A percentile compares a stretch with the other conserved stretches of the same genome.
These are phyloP conservation scores for Sporothrix brasiliensis DNA, from an alignment of 2,329 filamentous ascomycete genomes.

Conservation along the genomic window DNA sequence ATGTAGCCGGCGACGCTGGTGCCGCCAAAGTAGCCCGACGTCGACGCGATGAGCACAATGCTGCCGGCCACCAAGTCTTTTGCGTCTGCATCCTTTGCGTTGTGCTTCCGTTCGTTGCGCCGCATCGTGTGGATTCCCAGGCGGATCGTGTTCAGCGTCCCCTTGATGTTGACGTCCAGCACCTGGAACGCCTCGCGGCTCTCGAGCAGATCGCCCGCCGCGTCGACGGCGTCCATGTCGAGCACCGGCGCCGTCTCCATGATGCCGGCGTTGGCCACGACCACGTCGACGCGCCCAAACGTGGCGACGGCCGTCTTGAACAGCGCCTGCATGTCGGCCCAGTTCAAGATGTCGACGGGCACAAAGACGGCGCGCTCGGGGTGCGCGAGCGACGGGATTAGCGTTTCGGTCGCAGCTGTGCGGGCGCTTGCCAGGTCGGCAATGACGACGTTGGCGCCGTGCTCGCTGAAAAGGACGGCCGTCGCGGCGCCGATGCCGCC, in stretches of 20 bases:
- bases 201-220: conserved; percentile 36
- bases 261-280: conserved; percentile 49
- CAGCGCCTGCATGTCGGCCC: conserved; percentile 43
- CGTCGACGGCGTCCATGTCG: conserved; percentile 39
- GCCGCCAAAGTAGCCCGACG: conserved; percentile 40
- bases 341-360: conserved; percentile 44
- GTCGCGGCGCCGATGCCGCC: conserved; percentile 29
- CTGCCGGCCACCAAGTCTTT: conserved; percentile 41
- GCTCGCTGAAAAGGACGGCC: conserved; percentile 4
- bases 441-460: conserved; percentile 38
- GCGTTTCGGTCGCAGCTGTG: conserved; percentile 37
- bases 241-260: conserved; percentile 41
- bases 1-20: conserved; percentile 38
- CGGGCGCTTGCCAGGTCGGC: conserved; percentile 42
- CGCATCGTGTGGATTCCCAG: conserved; percentile 28
- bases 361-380: conserved; percentile 43
- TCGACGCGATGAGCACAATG: conserved; percentile 50
- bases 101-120: conserved; percentile 39
- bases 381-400: conserved; percentile 41
- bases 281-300: conserved; percentile 47
- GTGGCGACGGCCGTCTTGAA: conserved; percentile 42
- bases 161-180: conserved; percentile 50
- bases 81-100: too few relatives aligned
- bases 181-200: conserved; percentile 40
- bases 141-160: conserved; percentile 46